phyloP scores from a whole-genome alignment of 2,329 filamentous ascomycete genomes.

The Trichoderma gracile region DNA sequence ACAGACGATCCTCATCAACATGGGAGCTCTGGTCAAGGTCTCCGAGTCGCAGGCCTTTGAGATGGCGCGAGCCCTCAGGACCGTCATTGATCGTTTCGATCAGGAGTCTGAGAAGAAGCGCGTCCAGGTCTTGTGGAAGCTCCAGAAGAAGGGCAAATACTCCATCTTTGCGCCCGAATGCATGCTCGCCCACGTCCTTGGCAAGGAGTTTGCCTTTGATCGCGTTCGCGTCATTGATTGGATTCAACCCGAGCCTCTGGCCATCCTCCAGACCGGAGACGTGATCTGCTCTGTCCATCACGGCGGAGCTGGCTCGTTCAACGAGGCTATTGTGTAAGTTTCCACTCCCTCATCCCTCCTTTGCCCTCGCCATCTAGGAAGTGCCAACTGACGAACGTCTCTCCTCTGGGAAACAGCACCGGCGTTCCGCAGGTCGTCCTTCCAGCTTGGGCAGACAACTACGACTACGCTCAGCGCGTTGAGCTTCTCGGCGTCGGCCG shows the following conservation, averaged over 20 bases:
- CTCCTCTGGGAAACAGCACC: conserved; percentile 36
- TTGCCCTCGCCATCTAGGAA: background rate
- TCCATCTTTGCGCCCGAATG: conserved; percentile 20
- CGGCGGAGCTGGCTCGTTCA: conserved; percentile 49
- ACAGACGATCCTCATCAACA: conserved; percentile 51
- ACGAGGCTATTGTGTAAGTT: conserved; percentile 42
- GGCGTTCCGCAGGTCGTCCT: conserved; percentile 50
- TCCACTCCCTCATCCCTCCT: background rate
- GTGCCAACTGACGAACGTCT: background rate
- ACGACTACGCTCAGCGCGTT: conserved; percentile 48
- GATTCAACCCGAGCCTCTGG: conserved; percentile 42
- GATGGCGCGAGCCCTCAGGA: conserved; percentile 42
- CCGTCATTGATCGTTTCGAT: conserved; percentile 37
- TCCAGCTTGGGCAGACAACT: conserved; percentile 49
- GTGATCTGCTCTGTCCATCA: conserved; percentile 48
- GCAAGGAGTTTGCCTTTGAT: conserved; percentile 33
- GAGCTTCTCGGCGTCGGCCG: conserved; percentile 47
- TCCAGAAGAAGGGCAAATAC: conserved; percentile 31
- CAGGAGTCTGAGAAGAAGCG: background rate
- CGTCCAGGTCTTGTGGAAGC: conserved; percentile 41
- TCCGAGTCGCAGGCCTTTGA: conserved; percentile 40
- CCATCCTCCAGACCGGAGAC: conserved; percentile 41
- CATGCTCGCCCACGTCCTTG: conserved; percentile 31
- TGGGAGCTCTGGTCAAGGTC: conserved; percentile 45
- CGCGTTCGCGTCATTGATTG: conserved; percentile 44